Conservation (phyloP, 352 stramenopile species). For the Hyphochytrium catenoides region DNA sequence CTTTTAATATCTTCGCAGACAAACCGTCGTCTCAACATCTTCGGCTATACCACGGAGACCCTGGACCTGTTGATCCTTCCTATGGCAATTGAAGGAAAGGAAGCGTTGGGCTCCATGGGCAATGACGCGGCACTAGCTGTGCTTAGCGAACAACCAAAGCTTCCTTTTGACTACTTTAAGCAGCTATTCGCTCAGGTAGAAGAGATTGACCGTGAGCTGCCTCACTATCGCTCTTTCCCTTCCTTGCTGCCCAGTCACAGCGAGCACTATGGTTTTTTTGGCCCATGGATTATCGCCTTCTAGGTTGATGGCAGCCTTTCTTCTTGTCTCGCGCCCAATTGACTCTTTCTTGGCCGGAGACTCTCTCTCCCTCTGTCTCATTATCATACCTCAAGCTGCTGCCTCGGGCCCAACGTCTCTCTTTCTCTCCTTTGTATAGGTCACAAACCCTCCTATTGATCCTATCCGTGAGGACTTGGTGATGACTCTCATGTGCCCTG, state of each 20-base stretch:
- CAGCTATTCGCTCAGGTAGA: conserved; percentile 55
- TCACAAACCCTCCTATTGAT: conserved; percentile 93
- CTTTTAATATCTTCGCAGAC: too few relatives aligned
- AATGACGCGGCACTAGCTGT: conserved; percentile 83
- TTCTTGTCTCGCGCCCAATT: too few relatives aligned
- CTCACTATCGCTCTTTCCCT: too few relatives aligned
- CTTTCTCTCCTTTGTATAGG: conserved; percentile 34
- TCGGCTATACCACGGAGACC: conserved; percentile 74
- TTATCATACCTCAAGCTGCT: too few relatives aligned
- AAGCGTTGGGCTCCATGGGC: conserved; percentile 81
- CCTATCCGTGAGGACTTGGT: conserved; percentile 90
- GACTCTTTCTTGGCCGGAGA: too few relatives aligned
- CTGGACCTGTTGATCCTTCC: conserved; percentile 83
- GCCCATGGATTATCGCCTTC: too few relatives aligned
- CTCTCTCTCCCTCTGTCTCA: too few relatives aligned
- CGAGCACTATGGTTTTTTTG: too few relatives aligned
- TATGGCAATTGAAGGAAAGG: conserved; percentile 78
- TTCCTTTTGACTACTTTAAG: conserved; percentile 93
- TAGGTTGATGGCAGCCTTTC: too few relatives aligned
- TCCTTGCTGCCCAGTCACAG: too few relatives aligned
- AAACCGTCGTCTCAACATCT: conserved; percentile 81
- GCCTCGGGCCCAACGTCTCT: too few relatives aligned
- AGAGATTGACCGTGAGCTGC: too few relatives aligned
- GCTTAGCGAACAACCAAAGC: conserved; percentile 72
- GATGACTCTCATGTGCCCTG: conserved; percentile 85